Evolutionary conservation across 257 asterid genomes (phyloP), one percentile per base, ranked within the genome.

Genomic region (Ilex aquifolium): DNA sequence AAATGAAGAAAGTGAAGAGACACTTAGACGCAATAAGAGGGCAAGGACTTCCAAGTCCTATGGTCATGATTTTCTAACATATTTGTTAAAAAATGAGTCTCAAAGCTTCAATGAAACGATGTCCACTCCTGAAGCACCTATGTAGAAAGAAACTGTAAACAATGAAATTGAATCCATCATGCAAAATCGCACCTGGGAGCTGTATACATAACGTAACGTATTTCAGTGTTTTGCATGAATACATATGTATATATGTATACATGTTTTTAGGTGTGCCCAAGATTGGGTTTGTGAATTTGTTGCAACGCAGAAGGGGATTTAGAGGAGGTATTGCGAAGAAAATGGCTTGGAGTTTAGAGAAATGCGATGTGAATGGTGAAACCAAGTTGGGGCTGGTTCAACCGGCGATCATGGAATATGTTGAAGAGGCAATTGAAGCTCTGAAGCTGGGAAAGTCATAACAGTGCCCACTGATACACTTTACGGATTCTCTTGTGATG

Each of bases 401-500:
- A 49, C 93, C 88, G 15, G 95, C 98, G 0, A 75, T 77, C 8
- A 87, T 70, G 69, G 95, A 80, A 46, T 79, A 76, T 63, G 88
- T 70, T 17, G 77, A 65, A 44, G 90, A 85, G 65, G 95, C 97
- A 44, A 74, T 85, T 65, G 85, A 77, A 70, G 90, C 95, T 67
- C 79, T 91, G 44, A 67, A 72, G 69, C 83, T 64, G 95, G 96
- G 59, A 79, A 80, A 78, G 91, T 91, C 32, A 84, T 91, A 69
- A 88, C 95, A 62, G 95, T 88, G 56, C 98, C 96, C 13, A 91
- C 98, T 32, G 98, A 91, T 72, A 91, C 98, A 31, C 84, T 91
- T 40, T 88, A 91, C 69, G 98, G 97, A 31, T 92, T 92, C 78
- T 93, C 95, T 79, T 92, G 97, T 66, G 95, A 92, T 78, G 97